A percentile compares a stretch with the other conserved stretches of the same genome.
These are phyloP conservation scores for Solanum piurae DNA, from an alignment of 257 asterid species.

Conservation along the genomic window DNA sequence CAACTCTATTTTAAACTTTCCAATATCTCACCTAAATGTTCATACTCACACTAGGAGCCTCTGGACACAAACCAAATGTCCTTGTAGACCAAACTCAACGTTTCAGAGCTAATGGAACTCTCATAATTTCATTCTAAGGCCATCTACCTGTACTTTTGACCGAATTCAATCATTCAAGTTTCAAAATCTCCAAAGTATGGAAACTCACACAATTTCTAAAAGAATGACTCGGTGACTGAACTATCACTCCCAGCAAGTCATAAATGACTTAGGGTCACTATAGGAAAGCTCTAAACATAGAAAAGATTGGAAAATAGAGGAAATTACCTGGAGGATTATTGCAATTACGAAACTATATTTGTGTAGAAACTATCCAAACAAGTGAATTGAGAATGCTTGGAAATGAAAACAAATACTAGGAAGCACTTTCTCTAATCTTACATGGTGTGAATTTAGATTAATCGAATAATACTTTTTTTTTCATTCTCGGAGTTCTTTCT, in stretches of 20 bases:
- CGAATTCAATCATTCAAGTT: neutral
- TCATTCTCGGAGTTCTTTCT: no score
- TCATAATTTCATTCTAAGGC: no score
- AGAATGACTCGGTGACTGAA: neutral
- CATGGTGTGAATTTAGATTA: neutral
- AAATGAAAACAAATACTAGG: neutral
- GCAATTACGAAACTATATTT: neutral
- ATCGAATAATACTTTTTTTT: no score
- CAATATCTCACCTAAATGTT: neutral
- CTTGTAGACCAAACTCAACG: neutral
- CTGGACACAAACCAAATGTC: neutral
- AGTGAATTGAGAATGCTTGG: neutral
- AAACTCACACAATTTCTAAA: neutral
- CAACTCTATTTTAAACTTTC: neutral
- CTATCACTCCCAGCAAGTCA: neutral
- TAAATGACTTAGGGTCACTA: neutral
- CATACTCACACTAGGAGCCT: neutral
- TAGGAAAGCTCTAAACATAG: neutral
- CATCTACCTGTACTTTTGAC: neutral
- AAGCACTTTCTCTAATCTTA: no score
- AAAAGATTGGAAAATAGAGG: neutral
- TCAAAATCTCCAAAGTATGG: neutral
- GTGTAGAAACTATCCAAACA: neutral
- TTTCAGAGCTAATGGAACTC: neutral
- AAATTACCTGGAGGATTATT: no score